phyloP scores from a whole-genome alignment of 441 rosid species.

The California macrophylla region DNA sequence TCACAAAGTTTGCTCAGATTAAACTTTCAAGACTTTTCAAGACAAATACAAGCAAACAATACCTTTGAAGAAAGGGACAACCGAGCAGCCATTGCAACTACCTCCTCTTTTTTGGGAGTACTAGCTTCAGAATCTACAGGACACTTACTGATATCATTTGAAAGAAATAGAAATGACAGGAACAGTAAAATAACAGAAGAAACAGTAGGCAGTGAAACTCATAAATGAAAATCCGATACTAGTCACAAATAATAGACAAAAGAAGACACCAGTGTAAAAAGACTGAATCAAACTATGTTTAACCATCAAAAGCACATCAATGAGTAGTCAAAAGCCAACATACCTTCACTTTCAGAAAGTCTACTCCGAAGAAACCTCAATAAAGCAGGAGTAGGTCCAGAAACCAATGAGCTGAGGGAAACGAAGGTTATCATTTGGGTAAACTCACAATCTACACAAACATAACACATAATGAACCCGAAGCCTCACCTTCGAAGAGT shows the following conservation, averaged over 20 bases:
- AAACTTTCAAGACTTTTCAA: background rate
- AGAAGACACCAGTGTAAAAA: background rate
- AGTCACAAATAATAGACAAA: background rate
- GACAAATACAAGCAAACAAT: slow-evolving; percentile 3
- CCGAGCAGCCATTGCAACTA: slow-evolving; percentile 70
- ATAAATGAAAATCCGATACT: background rate
- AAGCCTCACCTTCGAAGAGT: slow-evolving; percentile 68
- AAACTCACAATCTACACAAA: slow-evolving; percentile 20
- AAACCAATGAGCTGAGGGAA: slow-evolving; percentile 60
- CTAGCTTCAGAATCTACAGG: slow-evolving; percentile 46
- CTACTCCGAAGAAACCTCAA: slow-evolving; percentile 75
- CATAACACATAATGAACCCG: slow-evolving; percentile 8
- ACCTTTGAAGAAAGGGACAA: slow-evolving; percentile 83
- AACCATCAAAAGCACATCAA: background rate
- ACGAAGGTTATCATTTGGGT: background rate
- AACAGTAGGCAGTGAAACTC: background rate
- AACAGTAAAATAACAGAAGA: slow-evolving; percentile 2
- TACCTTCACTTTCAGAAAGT: slow-evolving; percentile 68
- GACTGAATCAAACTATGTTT: background rate
- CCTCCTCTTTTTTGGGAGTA: slow-evolving; percentile 47
- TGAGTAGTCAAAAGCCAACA: background rate
- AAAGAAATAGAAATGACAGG: slow-evolving; percentile 10
- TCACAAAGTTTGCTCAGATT: background rate
- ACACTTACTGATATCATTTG: slow-evolving; percentile 17
- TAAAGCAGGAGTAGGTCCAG: slow-evolving; percentile 82